Conservation (phyloP, 2,329 filamentous ascomycete species). For the Xylaria sp. region DNA sequence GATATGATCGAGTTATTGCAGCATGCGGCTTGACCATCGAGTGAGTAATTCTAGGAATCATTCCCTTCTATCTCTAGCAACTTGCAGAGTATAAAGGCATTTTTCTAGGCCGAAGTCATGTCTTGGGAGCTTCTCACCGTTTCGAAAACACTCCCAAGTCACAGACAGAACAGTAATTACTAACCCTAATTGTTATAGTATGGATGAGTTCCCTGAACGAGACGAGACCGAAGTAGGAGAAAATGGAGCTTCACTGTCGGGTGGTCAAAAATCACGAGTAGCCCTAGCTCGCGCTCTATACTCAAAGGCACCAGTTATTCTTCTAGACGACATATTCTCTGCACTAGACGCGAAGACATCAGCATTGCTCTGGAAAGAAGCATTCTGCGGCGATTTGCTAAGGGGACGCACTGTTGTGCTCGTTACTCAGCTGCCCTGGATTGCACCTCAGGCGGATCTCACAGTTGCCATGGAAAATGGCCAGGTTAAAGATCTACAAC, state of each 20-base stretch:
- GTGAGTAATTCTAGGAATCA: background rate
- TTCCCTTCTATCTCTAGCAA: background rate
- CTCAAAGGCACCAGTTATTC: slow-evolving; percentile 63
- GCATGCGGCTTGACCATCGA: slow-evolving; percentile 65
- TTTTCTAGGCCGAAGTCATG: background rate
- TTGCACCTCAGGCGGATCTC: slow-evolving; percentile 62
- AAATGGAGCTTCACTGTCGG: slow-evolving; percentile 65
- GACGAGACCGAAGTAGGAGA: slow-evolving; percentile 65
- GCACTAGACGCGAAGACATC: slow-evolving; percentile 69
- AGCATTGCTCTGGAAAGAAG: slow-evolving; percentile 64
- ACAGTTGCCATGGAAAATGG: slow-evolving; percentile 60
- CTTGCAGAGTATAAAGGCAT: background rate
- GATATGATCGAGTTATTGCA: slow-evolving; percentile 65
- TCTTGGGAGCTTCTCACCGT: background rate
- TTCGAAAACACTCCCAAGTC: background rate
- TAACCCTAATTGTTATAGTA: slow-evolving; percentile 29
- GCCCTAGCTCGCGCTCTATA: slow-evolving; percentile 67
- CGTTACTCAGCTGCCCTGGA: slow-evolving; percentile 66
- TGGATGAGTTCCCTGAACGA: slow-evolving; percentile 60
- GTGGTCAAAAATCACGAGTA: slow-evolving; percentile 66
- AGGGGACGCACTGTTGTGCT: slow-evolving; percentile 65
- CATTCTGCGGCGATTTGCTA: slow-evolving; percentile 66
- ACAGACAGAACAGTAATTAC: background rate
- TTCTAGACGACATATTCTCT: slow-evolving; percentile 69
- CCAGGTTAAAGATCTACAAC: slow-evolving; percentile 53